phyloP scores from a whole-genome alignment of 495 filamentous ascomycete genomes.

The Penicillium bovifimosum region DNA sequence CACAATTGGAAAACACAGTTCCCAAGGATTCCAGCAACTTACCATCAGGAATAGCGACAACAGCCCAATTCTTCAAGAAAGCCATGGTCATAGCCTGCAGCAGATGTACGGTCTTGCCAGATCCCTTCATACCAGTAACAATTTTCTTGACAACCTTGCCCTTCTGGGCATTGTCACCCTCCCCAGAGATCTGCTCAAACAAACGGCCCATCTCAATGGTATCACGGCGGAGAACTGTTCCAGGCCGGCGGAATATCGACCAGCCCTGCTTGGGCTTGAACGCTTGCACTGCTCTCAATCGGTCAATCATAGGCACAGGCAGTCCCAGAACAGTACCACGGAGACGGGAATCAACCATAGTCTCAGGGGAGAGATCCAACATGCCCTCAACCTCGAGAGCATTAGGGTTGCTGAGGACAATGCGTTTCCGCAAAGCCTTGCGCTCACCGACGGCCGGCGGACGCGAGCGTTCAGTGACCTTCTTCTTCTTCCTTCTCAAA shows the following conservation, averaged over 20 bases:
- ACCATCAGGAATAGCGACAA: slow-evolving; percentile 91
- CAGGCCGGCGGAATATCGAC: slow-evolving; percentile 76
- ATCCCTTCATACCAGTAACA: slow-evolving; percentile 64
- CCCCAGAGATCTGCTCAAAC: slow-evolving; percentile 47
- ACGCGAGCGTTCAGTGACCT: slow-evolving; percentile 33
- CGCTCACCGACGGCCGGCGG: slow-evolving; percentile 69
- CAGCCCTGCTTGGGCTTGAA: slow-evolving; percentile 92
- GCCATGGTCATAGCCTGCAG: slow-evolving; percentile 82
- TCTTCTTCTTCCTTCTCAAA: slow-evolving; percentile 46
- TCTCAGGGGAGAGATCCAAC: slow-evolving; percentile 51
- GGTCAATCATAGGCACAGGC: slow-evolving; percentile 64
- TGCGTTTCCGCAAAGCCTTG: slow-evolving; percentile 78
- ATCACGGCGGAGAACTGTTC: slow-evolving; percentile 67
- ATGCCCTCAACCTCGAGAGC: slow-evolving; percentile 69
- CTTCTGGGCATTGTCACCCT: slow-evolving; percentile 38
- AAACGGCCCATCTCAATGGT: slow-evolving; percentile 61
- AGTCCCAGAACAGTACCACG: slow-evolving; percentile 64
- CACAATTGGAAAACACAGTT: slow-evolving; percentile 1
- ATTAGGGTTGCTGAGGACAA: slow-evolving; percentile 90
- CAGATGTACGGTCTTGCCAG: slow-evolving; percentile 80
- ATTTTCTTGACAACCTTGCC: slow-evolving; percentile 59
- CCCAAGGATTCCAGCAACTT: slow-evolving; percentile 17
- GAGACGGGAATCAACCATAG: slow-evolving; percentile 47
- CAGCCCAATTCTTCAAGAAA: slow-evolving; percentile 78
- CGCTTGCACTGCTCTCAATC: slow-evolving; percentile 72